Conservation (phyloP, 768 basidiomycete species). For the Pisolithus albus region DNA sequence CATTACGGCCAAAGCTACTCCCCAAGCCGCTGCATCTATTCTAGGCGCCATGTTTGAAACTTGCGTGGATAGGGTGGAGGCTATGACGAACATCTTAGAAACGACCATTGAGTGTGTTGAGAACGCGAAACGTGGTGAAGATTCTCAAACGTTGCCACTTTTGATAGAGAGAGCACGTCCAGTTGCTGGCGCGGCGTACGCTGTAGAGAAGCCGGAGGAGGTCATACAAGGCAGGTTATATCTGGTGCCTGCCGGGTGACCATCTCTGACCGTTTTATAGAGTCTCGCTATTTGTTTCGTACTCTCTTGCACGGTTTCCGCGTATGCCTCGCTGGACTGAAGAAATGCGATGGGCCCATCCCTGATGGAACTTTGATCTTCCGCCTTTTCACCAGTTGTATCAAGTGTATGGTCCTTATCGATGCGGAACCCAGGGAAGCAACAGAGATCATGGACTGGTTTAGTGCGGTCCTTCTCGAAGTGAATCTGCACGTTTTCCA, state of each 20-base stretch:
- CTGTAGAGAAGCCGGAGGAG: conserved; percentile 77
- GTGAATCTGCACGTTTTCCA: conserved; percentile 90
- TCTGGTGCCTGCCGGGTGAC: not conserved
- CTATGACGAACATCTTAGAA: conserved; percentile 57
- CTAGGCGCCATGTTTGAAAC: conserved; percentile 74
- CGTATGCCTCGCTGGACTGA: conserved; percentile 65
- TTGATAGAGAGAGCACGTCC: conserved; percentile 84
- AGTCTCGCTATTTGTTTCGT: conserved; percentile 79
- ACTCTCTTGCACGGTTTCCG: conserved; percentile 87
- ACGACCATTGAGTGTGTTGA: conserved; percentile 44
- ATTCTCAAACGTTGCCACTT: conserved; percentile 44
- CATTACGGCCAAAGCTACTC: conserved; percentile 68
- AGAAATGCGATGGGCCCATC: conserved; percentile 69
- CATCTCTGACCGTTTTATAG: conserved; percentile 33
- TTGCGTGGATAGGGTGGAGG: conserved; percentile 78
- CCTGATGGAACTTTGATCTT: conserved; percentile 85
- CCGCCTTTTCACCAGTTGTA: conserved; percentile 78
- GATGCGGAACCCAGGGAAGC: conserved; percentile 62
- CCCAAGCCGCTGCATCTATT: conserved; percentile 60
- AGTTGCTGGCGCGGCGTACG: conserved; percentile 68
- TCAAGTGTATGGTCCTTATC: conserved; percentile 80
- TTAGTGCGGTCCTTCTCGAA: conserved; percentile 66
- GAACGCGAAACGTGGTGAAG: conserved; percentile 33
- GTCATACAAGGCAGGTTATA: conserved; percentile 61
- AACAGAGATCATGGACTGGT: conserved; percentile 79